Percentiles rank a stretch among this genome's conserved stretches.
Evolutionary conservation across 139 green algal genomes (phyloP).

Genomic region (Chlorella ohadii): DNA sequence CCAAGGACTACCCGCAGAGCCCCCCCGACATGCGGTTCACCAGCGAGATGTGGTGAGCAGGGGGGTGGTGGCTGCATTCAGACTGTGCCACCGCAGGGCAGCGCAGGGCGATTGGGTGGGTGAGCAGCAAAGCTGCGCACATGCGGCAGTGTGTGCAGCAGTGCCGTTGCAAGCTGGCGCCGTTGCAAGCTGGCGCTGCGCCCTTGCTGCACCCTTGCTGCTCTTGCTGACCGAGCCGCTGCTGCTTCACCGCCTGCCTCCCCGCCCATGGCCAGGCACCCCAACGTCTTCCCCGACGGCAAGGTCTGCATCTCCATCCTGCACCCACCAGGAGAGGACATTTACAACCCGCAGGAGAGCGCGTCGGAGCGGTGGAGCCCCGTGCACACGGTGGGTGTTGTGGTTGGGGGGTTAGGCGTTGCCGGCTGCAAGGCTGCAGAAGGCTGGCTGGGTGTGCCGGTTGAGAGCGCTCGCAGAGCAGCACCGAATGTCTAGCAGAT

Average conservation of each 20-base stretch:
- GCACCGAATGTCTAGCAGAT: no score
- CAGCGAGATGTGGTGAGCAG: constrained; percentile 97
- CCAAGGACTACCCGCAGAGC: constrained; percentile 97
- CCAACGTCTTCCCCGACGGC: constrained; percentile 92
- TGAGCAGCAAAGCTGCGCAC: no score
- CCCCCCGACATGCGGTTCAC: constrained; percentile 95
- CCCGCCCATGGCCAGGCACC: constrained; percentile 41
- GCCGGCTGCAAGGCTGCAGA: no score
- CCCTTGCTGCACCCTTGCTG: no score
- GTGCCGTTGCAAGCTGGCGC: no score
- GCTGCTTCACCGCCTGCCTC: no score
- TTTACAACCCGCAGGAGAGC: constrained; percentile 93
- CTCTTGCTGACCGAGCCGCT: no score
- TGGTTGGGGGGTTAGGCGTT: neutral
- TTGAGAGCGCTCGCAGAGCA: no score
- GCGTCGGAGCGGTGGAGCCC: constrained; percentile 96
- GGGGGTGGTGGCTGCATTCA: neutral
- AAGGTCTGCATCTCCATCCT: constrained; percentile 99
- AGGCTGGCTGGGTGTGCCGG: no score
- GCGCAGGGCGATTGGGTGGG: no score
- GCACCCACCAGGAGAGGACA: constrained; percentile 95
- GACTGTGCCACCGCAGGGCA: neutral
- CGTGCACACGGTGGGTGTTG: constrained; percentile 89
- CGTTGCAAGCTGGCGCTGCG: no score
- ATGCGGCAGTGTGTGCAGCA: no score